A percentile compares a stretch with the other conserved stretches of the same genome.
Evolutionary conservation across 1,139 yeast genomes (phyloP).

Genomic region (Blastobotrys indianensis): DNA sequence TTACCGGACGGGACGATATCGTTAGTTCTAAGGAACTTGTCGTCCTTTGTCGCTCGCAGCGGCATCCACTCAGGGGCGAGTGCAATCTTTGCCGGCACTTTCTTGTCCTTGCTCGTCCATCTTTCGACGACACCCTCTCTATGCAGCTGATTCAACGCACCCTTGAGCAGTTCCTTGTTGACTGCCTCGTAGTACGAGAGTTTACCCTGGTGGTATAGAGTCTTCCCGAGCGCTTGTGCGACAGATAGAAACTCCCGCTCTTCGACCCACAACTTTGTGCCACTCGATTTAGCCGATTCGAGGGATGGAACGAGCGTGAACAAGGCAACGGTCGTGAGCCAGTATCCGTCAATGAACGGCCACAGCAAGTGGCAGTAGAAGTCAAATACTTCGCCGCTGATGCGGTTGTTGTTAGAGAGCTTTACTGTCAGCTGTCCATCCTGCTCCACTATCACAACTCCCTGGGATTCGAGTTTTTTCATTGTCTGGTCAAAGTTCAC

Average conservation of each 20-base stretch:
- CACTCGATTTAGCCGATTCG: constrained; percentile 2
- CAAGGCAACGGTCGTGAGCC: constrained; percentile 38
- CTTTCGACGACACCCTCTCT: constrained; percentile 32
- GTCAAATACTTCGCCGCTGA: constrained; percentile 35
- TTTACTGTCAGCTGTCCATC: constrained; percentile 23
- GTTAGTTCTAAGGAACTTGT: constrained; percentile 11
- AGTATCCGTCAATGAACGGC: constrained; percentile 43
- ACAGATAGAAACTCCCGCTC: constrained; percentile 31
- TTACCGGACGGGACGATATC: constrained; percentile 25
- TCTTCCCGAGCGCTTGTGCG: constrained; percentile 39
- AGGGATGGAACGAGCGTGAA: constrained; percentile 32
- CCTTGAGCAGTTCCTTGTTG: constrained; percentile 37
- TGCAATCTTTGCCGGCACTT: constrained; percentile 11
- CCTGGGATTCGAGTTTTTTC: constrained; percentile 27
- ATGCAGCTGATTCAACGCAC: constrained; percentile 34
- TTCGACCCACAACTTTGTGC: constrained; percentile 26
- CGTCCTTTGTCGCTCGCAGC: background rate
- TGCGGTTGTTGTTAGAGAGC: constrained; percentile 30
- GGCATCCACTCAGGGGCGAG: constrained; percentile 24
- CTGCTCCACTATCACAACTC: constrained; percentile 26
- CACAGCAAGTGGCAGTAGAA: constrained; percentile 40
- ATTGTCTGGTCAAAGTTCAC: constrained; percentile 33
- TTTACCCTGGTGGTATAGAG: constrained; percentile 39
- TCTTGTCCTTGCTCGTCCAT: constrained; percentile 14
- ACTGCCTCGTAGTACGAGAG: constrained; percentile 39